A percentile compares a stretch with the other conserved stretches of the same genome.
Evolutionary conservation across 1,139 yeast species (phyloP).

Genomic region (Magnusiomyces fungicola): DNA sequence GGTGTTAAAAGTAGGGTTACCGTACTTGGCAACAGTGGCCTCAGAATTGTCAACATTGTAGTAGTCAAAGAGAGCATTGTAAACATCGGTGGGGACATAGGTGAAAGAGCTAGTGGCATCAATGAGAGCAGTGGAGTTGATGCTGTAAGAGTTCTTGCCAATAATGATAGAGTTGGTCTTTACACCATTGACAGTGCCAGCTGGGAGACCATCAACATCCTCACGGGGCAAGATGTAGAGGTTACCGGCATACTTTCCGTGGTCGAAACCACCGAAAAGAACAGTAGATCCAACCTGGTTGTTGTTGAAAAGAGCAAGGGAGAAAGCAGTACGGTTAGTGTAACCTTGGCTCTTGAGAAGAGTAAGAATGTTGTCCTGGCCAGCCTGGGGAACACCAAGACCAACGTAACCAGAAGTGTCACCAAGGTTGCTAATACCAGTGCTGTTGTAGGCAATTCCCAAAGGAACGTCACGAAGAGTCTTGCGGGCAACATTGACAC

Average conservation of each 20-base stretch:
- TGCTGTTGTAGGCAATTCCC: background rate
- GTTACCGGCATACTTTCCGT: conserved; percentile 1
- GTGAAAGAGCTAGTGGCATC: background rate
- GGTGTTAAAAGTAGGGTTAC: background rate
- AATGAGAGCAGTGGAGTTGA: background rate
- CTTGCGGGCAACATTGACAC: background rate
- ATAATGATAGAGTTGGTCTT: background rate
- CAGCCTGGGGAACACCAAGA: background rate
- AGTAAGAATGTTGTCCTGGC: background rate
- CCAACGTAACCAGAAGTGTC: background rate
- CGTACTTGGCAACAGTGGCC: background rate
- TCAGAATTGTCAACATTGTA: background rate
- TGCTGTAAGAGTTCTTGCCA: background rate
- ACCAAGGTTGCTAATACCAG: background rate
- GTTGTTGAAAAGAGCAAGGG: background rate
- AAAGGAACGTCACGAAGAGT: background rate
- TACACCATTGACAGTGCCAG: background rate
- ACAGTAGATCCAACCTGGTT: background rate
- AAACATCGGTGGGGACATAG: background rate
- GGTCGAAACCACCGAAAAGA: conserved; percentile 3
- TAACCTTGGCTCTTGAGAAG: conserved; percentile 1
- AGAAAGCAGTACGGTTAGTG: background rate
- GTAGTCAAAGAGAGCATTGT: conserved; percentile 1
- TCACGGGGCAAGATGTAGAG: background rate
- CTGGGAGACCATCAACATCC: background rate